A percentile compares a stretch with the other conserved stretches of the same genome.
Conservation (phyloP, 2,329 filamentous ascomycete genomes). For the Xylariales sp. region DNA sequence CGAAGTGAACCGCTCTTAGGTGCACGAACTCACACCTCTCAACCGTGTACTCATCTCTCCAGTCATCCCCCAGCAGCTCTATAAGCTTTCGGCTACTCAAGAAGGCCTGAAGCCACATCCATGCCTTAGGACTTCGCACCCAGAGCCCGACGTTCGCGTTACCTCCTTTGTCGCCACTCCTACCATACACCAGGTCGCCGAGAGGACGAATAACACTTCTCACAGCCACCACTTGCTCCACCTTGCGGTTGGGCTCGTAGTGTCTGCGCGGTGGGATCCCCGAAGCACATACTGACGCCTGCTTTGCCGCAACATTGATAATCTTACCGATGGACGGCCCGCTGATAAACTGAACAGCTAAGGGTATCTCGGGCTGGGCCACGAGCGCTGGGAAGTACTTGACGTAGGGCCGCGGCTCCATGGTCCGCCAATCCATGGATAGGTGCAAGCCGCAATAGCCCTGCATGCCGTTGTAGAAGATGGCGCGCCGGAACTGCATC, state of each 20-base stretch:
- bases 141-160: slow-evolving; percentile 17
- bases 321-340: slow-evolving; percentile 6
- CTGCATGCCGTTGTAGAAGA: slow-evolving; percentile 20
- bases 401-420: slow-evolving; percentile 18
- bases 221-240: slow-evolving; percentile 9
- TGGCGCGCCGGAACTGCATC: slow-evolving; percentile 17
- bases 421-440: slow-evolving; percentile 19
- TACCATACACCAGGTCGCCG: slow-evolving; percentile 24
- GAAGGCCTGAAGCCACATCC: slow-evolving; percentile 11
- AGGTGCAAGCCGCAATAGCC: slow-evolving; percentile 17
- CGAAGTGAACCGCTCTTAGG: slow-evolving; percentile 39
- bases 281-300: slow-evolving; percentile 8
- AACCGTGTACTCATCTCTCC: slow-evolving; percentile 30
- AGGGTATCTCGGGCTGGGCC: slow-evolving; percentile 14
- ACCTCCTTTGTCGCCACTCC: slow-evolving; percentile 19
- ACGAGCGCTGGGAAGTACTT: slow-evolving; percentile 20
- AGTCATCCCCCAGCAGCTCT: slow-evolving; percentile 15
- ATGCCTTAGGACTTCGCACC: slow-evolving; percentile 11
- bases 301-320: slow-evolving; percentile 12
- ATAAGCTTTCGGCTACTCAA: slow-evolving; percentile 1
- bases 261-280: slow-evolving; percentile 13
- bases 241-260: slow-evolving; percentile 13
- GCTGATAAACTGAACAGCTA: slow-evolving; percentile 15
- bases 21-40: slow-evolving; percentile 41
- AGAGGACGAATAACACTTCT: slow-evolving; percentile 19